Percentiles rank a stretch among this genome's conserved stretches.
Conservation (phyloP, 2,329 filamentous ascomycete species). For the Tolypocladium ophioglossoides region DNA sequence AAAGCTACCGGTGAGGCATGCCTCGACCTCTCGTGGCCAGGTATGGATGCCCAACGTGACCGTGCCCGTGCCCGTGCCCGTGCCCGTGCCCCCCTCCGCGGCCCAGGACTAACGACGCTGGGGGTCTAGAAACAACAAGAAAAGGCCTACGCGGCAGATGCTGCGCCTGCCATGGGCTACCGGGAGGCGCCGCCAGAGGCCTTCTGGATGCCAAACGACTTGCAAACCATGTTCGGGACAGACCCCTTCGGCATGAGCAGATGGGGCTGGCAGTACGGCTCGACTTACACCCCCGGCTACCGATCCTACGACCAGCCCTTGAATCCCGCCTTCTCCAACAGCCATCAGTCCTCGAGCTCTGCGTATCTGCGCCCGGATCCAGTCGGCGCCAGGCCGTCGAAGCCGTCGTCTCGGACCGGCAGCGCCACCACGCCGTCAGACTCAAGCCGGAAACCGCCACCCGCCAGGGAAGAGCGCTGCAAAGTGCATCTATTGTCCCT, state of each 20-base stretch:
- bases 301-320: background rate
- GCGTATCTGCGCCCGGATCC: background rate
- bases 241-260: background rate
- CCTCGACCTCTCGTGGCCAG: background rate
- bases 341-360: background rate
- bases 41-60: background rate
- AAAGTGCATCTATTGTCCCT: slow-evolving; percentile 17
- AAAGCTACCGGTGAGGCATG: background rate
- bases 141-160: background rate
- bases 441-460: background rate
- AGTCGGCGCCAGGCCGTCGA: background rate
- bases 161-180: background rate
- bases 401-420: background rate
- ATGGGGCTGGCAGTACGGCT: background rate
- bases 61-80: too few species aligned
- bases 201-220: background rate
- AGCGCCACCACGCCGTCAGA: background rate
- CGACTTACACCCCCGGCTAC: background rate
- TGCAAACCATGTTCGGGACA: background rate
- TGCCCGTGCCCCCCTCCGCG: background rate
- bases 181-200: background rate
- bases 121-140: background rate
- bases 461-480: slow-evolving; percentile 5
- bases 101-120: background rate
- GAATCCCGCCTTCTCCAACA: background rate